These are phyloP conservation scores for Ustilago tritici DNA, from an alignment of 1,284 basidiomycete genomes.

Conservation along the genomic window DNA sequence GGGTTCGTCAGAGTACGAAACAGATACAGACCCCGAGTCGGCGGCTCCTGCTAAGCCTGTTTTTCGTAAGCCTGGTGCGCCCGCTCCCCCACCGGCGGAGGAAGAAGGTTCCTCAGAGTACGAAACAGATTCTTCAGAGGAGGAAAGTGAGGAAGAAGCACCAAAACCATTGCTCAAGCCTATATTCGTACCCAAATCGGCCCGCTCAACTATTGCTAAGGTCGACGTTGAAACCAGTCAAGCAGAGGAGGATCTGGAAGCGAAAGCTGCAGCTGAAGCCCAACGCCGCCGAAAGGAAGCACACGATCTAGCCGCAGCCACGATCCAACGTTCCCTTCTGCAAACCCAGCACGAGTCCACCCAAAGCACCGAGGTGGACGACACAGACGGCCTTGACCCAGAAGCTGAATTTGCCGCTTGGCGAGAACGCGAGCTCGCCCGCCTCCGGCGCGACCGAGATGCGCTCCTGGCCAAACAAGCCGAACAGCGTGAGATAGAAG, in stretches of 20 bases:
- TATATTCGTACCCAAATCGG: constrained; percentile 89
- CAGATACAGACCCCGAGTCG: constrained; percentile 72
- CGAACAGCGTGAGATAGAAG: constrained; percentile 89
- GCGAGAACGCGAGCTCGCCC: constrained; percentile 88
- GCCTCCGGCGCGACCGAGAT: constrained; percentile 91
- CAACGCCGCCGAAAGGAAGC: constrained; percentile 79
- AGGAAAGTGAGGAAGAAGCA: constrained; percentile 69
- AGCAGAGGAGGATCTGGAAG: constrained; percentile 63
- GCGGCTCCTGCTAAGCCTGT: constrained; percentile 41
- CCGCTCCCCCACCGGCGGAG: constrained; percentile 4
- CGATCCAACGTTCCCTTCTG: constrained; percentile 82
- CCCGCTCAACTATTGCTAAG: constrained; percentile 44
- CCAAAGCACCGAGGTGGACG: constrained; percentile 84
- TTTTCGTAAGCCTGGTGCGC: constrained; percentile 40
- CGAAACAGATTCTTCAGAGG: constrained; percentile 73
- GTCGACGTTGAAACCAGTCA: constrained; percentile 6
- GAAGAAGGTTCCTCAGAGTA: constrained; percentile 70
- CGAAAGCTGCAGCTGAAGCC: constrained; percentile 78
- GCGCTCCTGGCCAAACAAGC: constrained; percentile 80
- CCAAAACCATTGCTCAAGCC: constrained; percentile 79
- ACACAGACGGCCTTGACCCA: constrained; percentile 92
- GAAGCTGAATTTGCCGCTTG: constrained; percentile 93
- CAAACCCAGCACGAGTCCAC: constrained; percentile 87
- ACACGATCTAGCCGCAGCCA: constrained; percentile 87
- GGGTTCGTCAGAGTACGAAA: constrained; percentile 71